Base-by-base conservation (phyloP, 2,329 filamentous ascomycete species). In the Diplodia scrobiculata region DNA sequence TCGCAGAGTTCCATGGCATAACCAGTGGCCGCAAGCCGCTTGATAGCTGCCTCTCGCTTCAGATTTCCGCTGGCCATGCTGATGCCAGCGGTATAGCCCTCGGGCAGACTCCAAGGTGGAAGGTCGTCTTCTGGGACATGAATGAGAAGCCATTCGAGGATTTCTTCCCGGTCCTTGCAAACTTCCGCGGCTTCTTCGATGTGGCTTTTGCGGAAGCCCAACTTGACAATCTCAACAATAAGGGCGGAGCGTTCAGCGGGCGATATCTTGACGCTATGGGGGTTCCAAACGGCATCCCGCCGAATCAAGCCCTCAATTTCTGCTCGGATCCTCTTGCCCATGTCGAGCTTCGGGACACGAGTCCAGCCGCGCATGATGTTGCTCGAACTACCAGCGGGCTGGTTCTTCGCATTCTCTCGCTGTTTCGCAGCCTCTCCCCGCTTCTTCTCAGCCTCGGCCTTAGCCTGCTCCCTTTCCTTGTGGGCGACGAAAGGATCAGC, bases 101-200 rank as follows among this genome's bases (percentile, higher is more conserved):
- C 93, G 0, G 95, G 95, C 50, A 99, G 81, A 71, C 91, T 91
- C 92, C 94, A 98, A 6, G 86, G 83, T 0, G 95, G 95, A n/a
- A 98, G 81, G 73, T 98, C 95, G 74, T 99, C 95, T 75, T 99
- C 95, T 0, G 95, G 95, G 2, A 99, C 92, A 77, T 99, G 94
- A 62, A 98, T 93, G 58, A 99, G 84, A 17, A 99, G 84, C 95
- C 95, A 99, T 76, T 98, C 94, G 2, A 99, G 83, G 17, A 92
- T 89, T 78, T 99, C 95, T 75, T 97, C 93, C 34, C 90, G 85
- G 75, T 97, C 92, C 76, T 94, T 96, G 80, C 93, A 97, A 72
- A 93, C 87, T 52, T 87, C 87, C 0, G 91, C 86, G 9, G 95
- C 94, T 79, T 99, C 95, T 73, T 96, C 88, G 48, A 93, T 86